These are phyloP conservation scores for Geranium brycei DNA, from an alignment of 345 rosid genomes.

Conservation along the genomic window DNA sequence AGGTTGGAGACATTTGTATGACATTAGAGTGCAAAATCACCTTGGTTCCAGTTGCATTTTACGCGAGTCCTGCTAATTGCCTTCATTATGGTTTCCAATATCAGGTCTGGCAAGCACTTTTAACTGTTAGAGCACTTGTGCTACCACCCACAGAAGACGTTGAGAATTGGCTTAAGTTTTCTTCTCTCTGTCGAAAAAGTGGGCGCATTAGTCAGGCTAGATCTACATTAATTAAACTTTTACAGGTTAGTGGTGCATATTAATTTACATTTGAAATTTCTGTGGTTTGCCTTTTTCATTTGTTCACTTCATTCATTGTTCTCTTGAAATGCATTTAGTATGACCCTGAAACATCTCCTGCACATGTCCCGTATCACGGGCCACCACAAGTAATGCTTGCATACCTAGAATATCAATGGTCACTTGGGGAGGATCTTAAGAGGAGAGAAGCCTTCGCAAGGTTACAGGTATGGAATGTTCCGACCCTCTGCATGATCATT, in stretches of 20 bases:
- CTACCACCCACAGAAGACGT: conserved; percentile 88
- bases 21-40: no score
- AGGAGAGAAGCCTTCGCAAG: conserved; percentile 81
- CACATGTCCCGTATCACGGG: conserved; percentile 60
- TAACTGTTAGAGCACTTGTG: conserved; percentile 86
- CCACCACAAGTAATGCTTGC: conserved; percentile 96
- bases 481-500: background rate
- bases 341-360: conserved; percentile 78
- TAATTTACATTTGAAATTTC: conserved; percentile 1
- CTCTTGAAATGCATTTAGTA: conserved; percentile 26
- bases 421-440: conserved; percentile 91
- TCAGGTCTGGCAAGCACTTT: conserved; percentile 91
- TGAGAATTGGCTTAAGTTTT: conserved; percentile 93
- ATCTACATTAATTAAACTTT: conserved; percentile 78
- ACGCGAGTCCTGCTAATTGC: background rate
- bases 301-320: background rate
- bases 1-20: background rate
- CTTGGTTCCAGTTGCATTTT: no score
- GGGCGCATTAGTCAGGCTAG: conserved; percentile 93
- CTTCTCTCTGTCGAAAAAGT: conserved; percentile 81
- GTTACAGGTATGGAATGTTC: conserved; percentile 49
- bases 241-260: conserved; percentile 44
- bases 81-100: conserved; percentile 2
- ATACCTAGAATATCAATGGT: conserved; percentile 92
- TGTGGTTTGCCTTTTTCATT: background rate